phyloP scores from a whole-genome alignment of 495 filamentous ascomycete genomes.

The Aspergillus nanangensis region DNA sequence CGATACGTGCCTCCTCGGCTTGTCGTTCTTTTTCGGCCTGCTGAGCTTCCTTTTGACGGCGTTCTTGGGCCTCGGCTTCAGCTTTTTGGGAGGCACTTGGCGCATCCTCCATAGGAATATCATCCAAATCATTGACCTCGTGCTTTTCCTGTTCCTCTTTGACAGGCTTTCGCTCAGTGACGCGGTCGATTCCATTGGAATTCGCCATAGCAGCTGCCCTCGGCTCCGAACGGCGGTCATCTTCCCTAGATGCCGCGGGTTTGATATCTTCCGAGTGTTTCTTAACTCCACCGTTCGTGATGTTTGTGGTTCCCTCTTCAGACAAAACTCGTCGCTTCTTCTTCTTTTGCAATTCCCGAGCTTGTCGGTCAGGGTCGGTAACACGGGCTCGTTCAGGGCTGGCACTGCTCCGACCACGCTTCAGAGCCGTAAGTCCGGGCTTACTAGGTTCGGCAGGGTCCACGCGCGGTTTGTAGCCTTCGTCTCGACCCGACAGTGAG shows the following conservation, averaged over 20 bases:
- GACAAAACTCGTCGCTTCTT: slow-evolving; percentile 51
- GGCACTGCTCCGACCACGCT: slow-evolving; percentile 61
- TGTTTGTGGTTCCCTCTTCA: slow-evolving; percentile 33
- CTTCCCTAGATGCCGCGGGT: slow-evolving; percentile 22
- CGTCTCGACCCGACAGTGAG: slow-evolving; percentile 37
- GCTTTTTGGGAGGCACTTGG: slow-evolving; percentile 17
- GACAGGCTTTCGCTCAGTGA: slow-evolving; percentile 14
- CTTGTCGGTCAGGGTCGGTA: slow-evolving; percentile 33
- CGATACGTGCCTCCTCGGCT: slow-evolving; percentile 31
- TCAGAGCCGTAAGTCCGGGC: slow-evolving; percentile 29
- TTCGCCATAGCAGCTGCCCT: slow-evolving; percentile 15
- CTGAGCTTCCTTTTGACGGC: slow-evolving; percentile 27
- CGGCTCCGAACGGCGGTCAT: slow-evolving; percentile 13
- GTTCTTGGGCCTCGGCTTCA: slow-evolving; percentile 35
- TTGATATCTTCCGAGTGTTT: slow-evolving; percentile 18
- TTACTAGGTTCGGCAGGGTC: slow-evolving; percentile 22
- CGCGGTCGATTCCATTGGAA: slow-evolving; percentile 8
- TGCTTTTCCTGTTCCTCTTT: slow-evolving; percentile 32
- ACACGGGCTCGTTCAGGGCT: slow-evolving; percentile 61
- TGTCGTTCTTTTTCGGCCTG: slow-evolving; percentile 15
- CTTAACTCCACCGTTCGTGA: slow-evolving; percentile 28
- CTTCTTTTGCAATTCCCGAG: slow-evolving; percentile 38
- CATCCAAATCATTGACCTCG: slow-evolving; percentile 20
- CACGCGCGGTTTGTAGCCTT: slow-evolving; percentile 31
- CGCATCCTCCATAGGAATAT: slow-evolving; percentile 25